Evolutionary conservation across 805 yeast genomes (phyloP).

Genomic region (Candida pseudofarinosa): DNA sequence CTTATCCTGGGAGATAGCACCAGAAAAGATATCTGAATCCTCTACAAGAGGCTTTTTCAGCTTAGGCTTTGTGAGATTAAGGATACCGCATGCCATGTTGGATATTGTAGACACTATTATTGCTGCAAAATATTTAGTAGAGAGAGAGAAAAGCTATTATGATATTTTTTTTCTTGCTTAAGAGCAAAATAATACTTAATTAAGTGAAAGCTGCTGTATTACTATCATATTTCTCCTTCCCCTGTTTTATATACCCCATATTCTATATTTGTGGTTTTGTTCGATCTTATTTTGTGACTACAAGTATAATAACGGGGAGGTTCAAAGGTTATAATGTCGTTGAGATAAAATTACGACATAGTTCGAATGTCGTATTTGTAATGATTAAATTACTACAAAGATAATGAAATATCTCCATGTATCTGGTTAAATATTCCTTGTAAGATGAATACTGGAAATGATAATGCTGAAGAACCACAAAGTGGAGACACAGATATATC

Average conservation of each 20-base stretch:
- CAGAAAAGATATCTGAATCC: constrained; percentile 7
- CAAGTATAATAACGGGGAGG: no score
- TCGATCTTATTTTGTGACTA: no score
- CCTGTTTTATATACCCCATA: not conserved
- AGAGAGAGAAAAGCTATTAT: not conserved
- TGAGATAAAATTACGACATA: not conserved
- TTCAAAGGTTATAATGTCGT: no score
- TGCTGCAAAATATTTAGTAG: not conserved
- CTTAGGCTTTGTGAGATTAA: not conserved
- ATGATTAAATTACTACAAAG: not conserved
- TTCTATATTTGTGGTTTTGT: not conserved
- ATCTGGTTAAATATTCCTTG: not conserved
- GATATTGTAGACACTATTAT: not conserved
- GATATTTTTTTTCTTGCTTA: not conserved
- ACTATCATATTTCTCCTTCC: not conserved
- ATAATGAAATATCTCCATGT: not conserved
- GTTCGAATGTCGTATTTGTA: not conserved
- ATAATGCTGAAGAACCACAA: not conserved
- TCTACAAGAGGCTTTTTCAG: not conserved
- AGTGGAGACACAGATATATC: not conserved
- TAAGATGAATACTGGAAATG: not conserved
- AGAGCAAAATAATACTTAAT: no score
- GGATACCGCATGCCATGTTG: not conserved
- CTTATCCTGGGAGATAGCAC: constrained; percentile 12
- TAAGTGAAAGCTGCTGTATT: no score